Conservation (phyloP, 768 basidiomycete species). For the Mycena capillaripes region DNA sequence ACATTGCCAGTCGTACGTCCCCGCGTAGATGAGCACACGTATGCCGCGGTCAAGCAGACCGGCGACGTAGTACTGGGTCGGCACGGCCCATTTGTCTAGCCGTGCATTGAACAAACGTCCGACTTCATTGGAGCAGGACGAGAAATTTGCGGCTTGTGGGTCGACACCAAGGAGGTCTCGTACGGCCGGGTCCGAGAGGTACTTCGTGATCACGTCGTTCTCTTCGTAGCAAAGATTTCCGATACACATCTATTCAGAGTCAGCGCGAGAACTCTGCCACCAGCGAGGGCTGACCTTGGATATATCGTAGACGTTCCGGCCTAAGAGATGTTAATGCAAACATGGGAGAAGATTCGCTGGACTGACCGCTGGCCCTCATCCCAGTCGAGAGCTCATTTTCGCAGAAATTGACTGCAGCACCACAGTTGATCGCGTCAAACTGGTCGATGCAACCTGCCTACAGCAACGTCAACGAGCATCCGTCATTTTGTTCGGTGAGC, state of each 20-base stretch:
- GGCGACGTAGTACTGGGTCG: constrained; percentile 75
- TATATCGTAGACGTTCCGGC: constrained; percentile 78
- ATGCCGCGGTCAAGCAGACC: constrained; percentile 83
- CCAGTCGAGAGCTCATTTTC: constrained; percentile 60
- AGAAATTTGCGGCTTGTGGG: constrained; percentile 63
- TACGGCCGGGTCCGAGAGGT: constrained; percentile 71
- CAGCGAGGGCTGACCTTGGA: constrained; percentile 70
- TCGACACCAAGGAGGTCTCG: constrained; percentile 76
- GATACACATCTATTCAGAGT: constrained; percentile 53
- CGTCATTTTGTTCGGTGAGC: no score
- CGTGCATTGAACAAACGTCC: constrained; percentile 63
- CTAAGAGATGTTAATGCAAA: constrained; percentile 37
- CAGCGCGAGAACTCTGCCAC: constrained; percentile 62
- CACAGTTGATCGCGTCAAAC: constrained; percentile 76
- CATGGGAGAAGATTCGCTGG: neutral
- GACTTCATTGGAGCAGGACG: constrained; percentile 69
- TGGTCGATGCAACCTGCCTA: constrained; percentile 69
- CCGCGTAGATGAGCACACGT: constrained; percentile 80
- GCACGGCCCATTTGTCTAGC: constrained; percentile 71
- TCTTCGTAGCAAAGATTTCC: constrained; percentile 54
- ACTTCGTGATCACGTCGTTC: constrained; percentile 61
- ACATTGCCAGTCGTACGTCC: constrained; percentile 85
- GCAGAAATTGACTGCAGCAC: constrained; percentile 76
- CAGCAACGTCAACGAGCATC: constrained; percentile 76
- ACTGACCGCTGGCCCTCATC: constrained; percentile 57